Evolutionary conservation across 2,329 filamentous ascomycete genomes (phyloP).

Genomic region (Anisogramma anomala): DNA sequence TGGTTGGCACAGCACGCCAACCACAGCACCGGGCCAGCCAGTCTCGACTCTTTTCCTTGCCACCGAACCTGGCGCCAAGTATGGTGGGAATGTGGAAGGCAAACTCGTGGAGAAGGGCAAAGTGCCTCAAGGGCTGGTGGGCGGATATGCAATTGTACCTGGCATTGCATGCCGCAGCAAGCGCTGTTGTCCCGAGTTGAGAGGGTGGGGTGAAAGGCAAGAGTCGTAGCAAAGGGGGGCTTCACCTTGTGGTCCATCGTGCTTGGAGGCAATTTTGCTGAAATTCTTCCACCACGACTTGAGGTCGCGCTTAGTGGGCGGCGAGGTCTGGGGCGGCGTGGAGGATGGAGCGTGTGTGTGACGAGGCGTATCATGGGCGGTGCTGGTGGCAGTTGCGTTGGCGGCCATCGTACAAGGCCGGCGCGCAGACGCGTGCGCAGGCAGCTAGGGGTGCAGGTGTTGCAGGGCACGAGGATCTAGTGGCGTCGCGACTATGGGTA

Average conservation of each 20-base stretch:
- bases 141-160: neutral
- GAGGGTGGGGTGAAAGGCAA: neutral
- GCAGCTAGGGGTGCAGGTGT: neutral
- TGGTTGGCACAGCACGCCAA: too few species aligned
- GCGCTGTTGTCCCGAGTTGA: neutral
- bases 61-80: too few species aligned
- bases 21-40: too few species aligned
- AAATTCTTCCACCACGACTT: constrained; percentile 98
- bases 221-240: constrained; percentile 26
- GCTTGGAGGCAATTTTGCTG: constrained; percentile 51
- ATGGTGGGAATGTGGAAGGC: too few species aligned
- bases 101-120: too few species aligned
- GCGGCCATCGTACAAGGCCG: neutral
- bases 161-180: neutral
- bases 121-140: too few species aligned
- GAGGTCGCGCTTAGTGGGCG: constrained; percentile 75
- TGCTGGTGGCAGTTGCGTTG: neutral
- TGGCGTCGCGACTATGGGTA: neutral
- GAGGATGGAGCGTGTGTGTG: constrained; percentile 15
- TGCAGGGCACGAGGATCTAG: neutral
- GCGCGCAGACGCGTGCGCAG: neutral
- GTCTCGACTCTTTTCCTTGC: too few species aligned
- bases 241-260: constrained; percentile 45
- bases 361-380: constrained; percentile 1
- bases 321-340: constrained; percentile 45